Evolutionary conservation across 192 early-diverging fungal genomes (phyloP), one percentile per base, ranked within the genome.

Genomic region (Spizellomyces sp.): DNA sequence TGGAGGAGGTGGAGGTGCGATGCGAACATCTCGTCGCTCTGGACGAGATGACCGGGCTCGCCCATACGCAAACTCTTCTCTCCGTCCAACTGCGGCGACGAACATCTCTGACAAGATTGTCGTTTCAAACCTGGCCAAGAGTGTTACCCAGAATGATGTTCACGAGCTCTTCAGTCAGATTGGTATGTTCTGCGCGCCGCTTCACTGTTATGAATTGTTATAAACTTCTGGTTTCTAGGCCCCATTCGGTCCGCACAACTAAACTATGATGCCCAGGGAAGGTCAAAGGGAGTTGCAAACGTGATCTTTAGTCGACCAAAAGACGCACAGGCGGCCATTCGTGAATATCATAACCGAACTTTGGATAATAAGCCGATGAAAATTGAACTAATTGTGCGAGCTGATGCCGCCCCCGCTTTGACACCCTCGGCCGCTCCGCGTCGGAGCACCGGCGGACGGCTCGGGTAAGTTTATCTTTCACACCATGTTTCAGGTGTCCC

Each of bases 351-450:
- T 73, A 79, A 77, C 74, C 73, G 83, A 48, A 52, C 75, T 21
- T 71, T 85, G 41, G 83, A 85, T 61, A 67, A 75, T 27, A 75
- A 72, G 46, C 77, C 79, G 9, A 85, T 85, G 83, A 76, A 70
- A 48, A 79, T 85, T 63, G 83, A 82, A 59, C 71, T 85, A 42
- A 59, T 82, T 58, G 70, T 82, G 12, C 19, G 50, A 0, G 73
- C 73, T 22, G 65, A 74, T 46, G 64, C 71, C 46, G 61, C 58
- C 6, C 48, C 70, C 1, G 62, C 44, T 15, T 45, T 70, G 22
- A 61, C 17, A 15, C 21, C 59, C 46, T 41, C 58, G 3, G 17
- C 50, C 1, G 50, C 50, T 12, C 12, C 12, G 50, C 50, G 50
- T 12, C 50, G 50, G 50, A n/a, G 45, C 27, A 48, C 58, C 36